Evolutionary conservation across 176 grass and related monocot genomes (phyloP).

Genomic region (Tillandsia leiboldiana): DNA sequence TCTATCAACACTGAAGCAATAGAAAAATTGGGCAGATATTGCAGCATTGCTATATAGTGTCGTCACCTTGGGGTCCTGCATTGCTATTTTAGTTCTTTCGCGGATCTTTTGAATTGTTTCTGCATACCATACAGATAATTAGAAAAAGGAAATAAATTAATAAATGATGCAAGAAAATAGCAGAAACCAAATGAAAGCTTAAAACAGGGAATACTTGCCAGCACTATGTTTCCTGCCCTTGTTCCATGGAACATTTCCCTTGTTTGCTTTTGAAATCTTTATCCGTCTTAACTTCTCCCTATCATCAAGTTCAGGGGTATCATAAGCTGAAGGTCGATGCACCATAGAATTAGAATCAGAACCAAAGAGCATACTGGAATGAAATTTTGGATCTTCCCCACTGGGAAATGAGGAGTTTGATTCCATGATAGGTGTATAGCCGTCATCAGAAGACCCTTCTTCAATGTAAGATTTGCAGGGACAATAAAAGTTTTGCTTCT

Average conservation of each 20-base stretch:
- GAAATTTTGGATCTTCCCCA: neutral
- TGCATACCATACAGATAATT: conserved; percentile 30
- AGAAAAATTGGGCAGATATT: neutral
- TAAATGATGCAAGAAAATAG: conserved; percentile 4
- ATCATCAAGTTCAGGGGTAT: conserved; percentile 38
- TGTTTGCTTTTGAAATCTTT: conserved; percentile 84
- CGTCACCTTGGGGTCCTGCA: conserved; percentile 99
- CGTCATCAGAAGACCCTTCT: too few species aligned
- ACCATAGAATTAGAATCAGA: conserved; percentile 1
- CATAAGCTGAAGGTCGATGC: conserved; percentile 4
- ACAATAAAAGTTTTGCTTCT: too few species aligned
- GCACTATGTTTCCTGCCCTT: conserved; percentile 86
- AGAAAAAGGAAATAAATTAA: conserved; percentile 3
- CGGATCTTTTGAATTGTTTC: conserved; percentile 74
- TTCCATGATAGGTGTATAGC: neutral
- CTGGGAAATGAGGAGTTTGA: conserved; percentile 14
- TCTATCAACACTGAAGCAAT: neutral
- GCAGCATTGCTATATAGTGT: conserved; percentile 17
- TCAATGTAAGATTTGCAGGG: too few species aligned
- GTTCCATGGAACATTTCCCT: conserved; percentile 92
- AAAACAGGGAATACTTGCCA: conserved; percentile 26
- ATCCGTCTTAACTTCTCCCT: conserved; percentile 61
- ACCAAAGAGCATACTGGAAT: conserved; percentile 11
- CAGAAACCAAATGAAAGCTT: neutral
- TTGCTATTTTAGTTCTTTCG: conserved; percentile 89